These are phyloP conservation scores for Saccharomyces hybrid DNA, from an alignment of 1,139 yeast genomes.

Conservation along the genomic window DNA sequence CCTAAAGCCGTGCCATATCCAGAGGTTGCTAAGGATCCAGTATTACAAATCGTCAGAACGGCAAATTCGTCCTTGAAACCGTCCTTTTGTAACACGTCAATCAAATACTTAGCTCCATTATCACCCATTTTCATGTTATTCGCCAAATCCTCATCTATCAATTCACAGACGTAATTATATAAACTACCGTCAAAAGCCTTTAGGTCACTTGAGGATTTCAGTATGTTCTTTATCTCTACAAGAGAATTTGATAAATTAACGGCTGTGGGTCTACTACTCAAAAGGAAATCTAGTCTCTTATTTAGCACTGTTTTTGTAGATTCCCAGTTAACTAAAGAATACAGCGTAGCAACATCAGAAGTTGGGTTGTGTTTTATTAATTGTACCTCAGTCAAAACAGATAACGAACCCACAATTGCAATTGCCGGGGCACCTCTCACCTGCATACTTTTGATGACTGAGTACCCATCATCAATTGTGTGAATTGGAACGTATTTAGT, in stretches of 20 bases:
- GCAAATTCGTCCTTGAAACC: slow-evolving; percentile 60
- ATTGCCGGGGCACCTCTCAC: slow-evolving; percentile 99
- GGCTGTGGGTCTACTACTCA: slow-evolving; percentile 88
- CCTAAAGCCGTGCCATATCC: slow-evolving; percentile 98
- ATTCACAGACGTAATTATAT: slow-evolving; percentile 45
- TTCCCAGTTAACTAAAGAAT: slow-evolving; percentile 31
- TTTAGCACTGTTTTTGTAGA: slow-evolving; percentile 33
- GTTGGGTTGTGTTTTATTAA: slow-evolving; percentile 29
- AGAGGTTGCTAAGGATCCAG: slow-evolving; percentile 90
- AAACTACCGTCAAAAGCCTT: slow-evolving; percentile 37
- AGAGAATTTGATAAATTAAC: slow-evolving; percentile 83
- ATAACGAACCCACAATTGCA: slow-evolving; percentile 85
- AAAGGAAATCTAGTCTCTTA: slow-evolving; percentile 53
- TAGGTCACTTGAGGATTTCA: slow-evolving; percentile 27
- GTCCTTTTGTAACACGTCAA: slow-evolving; percentile 40
- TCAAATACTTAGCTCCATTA: slow-evolving; percentile 69
- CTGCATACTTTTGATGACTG: slow-evolving; percentile 81
- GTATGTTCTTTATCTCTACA: slow-evolving; percentile 44
- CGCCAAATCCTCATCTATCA: slow-evolving; percentile 67
- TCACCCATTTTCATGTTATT: slow-evolving; percentile 75
- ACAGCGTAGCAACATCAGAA: slow-evolving; percentile 27
- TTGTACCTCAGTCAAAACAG: slow-evolving; percentile 62
- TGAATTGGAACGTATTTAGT: slow-evolving; percentile 57
- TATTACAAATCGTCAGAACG: slow-evolving; percentile 78
- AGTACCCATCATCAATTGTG: slow-evolving; percentile 63